Base-by-base conservation (phyloP, 306 rosid species). In the Dryas octopetala region DNA sequence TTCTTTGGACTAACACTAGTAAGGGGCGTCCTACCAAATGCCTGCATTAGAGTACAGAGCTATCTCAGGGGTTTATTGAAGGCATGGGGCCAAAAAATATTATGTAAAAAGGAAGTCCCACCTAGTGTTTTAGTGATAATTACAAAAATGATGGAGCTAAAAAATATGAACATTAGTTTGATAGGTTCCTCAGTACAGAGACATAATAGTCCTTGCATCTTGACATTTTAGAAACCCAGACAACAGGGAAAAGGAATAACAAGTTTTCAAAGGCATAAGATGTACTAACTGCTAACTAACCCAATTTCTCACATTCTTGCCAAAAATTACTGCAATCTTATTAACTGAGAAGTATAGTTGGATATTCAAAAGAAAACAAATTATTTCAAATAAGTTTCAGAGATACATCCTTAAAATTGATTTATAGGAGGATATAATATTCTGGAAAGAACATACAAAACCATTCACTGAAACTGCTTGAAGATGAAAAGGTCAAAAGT, bases 1-100 rank as follows among this genome's bases (percentile, higher is more conserved):
- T 95, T 95, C 83, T 91, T 95, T 54, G 99, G 99, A 84, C 99
- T 95, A 77, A 90, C 60, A 73, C 86, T 90, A 38, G 96, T 92
- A 6, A 95, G 97, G 3, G 97, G 96, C 3, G 99, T 95, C 88
- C 89, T 89, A 11, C 97, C 97, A 88, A 88, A 89, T 80, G 91
- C 77, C 99, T 95, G 87, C 89, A 89, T 71, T 60, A 66, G 61
- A 74, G 74, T n/a, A 72, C 54, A 69, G 74, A 55, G 73, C n/a
- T 72, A 68, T 74, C 60, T 70, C 85, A 76, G 44, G 10, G 45
- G 4, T 17, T 61, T 52, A 57, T 32, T 11, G 62, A 38, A n/a
- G 53, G 43, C 43, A 52, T 14, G 61, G 40, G 41, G 28, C 44
- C 62, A 32, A 61, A 47, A 68, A 40, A 69, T 17, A 46, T 13